Evolutionary conservation across 2,329 filamentous ascomycete genomes (phyloP).

Genomic region (Ophiostoma triangulosporum): DNA sequence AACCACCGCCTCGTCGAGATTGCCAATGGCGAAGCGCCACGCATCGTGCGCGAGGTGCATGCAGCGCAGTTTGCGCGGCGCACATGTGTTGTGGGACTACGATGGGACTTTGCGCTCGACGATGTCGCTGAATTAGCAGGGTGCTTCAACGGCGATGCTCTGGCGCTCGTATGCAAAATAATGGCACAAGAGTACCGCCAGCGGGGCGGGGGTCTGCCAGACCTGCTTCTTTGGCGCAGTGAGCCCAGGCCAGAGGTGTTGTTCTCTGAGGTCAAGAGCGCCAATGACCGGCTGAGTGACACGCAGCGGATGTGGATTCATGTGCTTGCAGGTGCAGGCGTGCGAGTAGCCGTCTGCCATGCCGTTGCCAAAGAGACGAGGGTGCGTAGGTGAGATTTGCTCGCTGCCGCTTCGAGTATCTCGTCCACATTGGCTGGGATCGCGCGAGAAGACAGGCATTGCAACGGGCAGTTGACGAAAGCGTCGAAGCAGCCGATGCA

Average conservation of each 20-base stretch:
- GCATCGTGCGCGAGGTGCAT: constrained; percentile 56
- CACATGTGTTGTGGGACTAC: constrained; percentile 81
- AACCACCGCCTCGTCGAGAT: constrained; percentile 78
- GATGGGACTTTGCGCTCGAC: constrained; percentile 76
- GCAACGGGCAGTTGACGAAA: not conserved
- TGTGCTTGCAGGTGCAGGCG: constrained; percentile 71
- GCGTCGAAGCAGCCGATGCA: not conserved
- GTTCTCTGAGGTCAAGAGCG: constrained; percentile 70
- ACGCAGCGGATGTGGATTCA: constrained; percentile 96
- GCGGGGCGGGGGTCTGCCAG: constrained; percentile 76
- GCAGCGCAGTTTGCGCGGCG: constrained; percentile 51
- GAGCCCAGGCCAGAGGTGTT: constrained; percentile 29
- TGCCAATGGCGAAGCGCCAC: constrained; percentile 61
- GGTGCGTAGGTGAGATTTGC: not conserved
- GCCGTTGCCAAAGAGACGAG: constrained; percentile 40
- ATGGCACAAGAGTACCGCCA: constrained; percentile 90
- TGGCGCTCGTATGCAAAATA: constrained; percentile 80
- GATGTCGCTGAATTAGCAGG: constrained; percentile 67
- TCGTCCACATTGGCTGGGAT: not conserved
- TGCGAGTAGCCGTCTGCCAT: constrained; percentile 71
- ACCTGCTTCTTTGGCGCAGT: constrained; percentile 74
- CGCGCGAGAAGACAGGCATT: not conserved
- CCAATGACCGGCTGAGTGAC: constrained; percentile 88
- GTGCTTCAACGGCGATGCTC: constrained; percentile 67
- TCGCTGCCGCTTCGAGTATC: not conserved